Base-by-base conservation (phyloP, 2,329 filamentous ascomycete genomes). In the Fusarium anthophilum region DNA sequence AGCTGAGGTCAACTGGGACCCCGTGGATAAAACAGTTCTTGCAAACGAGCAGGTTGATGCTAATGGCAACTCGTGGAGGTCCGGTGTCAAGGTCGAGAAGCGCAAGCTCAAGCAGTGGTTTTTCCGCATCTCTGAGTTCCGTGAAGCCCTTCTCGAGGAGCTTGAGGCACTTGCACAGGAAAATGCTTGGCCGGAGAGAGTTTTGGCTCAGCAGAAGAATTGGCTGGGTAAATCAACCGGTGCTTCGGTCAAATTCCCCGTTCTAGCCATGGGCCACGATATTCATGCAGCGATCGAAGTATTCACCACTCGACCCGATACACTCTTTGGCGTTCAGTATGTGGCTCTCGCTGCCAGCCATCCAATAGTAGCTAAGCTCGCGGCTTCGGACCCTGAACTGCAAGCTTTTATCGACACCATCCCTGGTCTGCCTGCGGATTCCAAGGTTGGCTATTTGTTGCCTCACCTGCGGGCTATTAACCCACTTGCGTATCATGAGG, bases 31-130 rank as follows among this genome's bases (percentile, higher is more conserved):
- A 80, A 98, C 95, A 0, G 95, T 98, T 22, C 86, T 98, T 67
- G 95, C 95, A 17, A 98, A 98, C 80, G 95, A 98, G 82, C 95
- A 98, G 83, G 94, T 97, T n/a, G 94, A 97, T 80, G 88, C 92
- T 56, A 92, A 94, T 79, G 95, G 95, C 38, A 90, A 87, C 76
- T 97, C 94, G 5, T 98, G 95, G 95, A 90, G 94, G 64, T 96
- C 94, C 3, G 94, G 94, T 15, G 94, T 93, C 56, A 91, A 93
- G 80, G 94, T 97, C 24, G 92, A 96, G 82, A 93, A 95, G 83
- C 86, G 90, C 67, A 89, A 90, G 75, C 85, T 97, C 54, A 94
- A 93, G 82, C 95, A 98, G 82, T 98, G 95, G 95, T 97, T 97
- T 81, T 90, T 97, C 73, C 91, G 91, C 71, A 97, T 96, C 78